phyloP scores from a whole-genome alignment of 371 early-diverging fungal genomes.

The Apophysomyces sp. region DNA sequence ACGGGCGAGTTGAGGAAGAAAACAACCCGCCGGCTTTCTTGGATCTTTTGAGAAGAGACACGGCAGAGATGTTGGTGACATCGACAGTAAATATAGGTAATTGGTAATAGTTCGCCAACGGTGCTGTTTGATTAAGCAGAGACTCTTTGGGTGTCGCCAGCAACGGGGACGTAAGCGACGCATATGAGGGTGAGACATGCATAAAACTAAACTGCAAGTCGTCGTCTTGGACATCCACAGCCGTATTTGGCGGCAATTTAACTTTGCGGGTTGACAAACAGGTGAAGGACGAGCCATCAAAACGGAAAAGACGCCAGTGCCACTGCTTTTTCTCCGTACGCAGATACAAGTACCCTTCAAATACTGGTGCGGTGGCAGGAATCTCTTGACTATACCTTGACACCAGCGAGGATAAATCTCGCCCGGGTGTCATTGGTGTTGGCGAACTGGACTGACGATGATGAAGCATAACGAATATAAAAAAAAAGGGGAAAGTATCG shows the following conservation, averaged over 20 bases:
- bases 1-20: not conserved
- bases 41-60: constrained; percentile 19
- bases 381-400: constrained; percentile 14
- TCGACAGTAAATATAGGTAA: constrained; percentile 25
- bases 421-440: not conserved
- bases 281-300: constrained; percentile 26
- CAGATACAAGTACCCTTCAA: constrained; percentile 29
- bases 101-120: constrained; percentile 20
- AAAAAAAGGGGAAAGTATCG: not conserved
- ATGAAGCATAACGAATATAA: not conserved
- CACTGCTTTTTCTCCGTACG: constrained; percentile 19
- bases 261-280: constrained; percentile 25
- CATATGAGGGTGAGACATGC: not conserved
- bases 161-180: constrained; percentile 14
- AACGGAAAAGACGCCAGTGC: constrained; percentile 29
- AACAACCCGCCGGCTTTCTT: constrained; percentile 3
- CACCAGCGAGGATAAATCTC: not conserved
- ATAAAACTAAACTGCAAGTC: constrained; percentile 1
- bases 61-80: constrained; percentile 21
- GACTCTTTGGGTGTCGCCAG: constrained; percentile 18
- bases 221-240: not conserved
- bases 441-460: not conserved
- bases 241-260: constrained; percentile 21
- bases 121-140: not conserved
- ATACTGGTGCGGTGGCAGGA: constrained; percentile 23